Conservation (phyloP, 345 rosid species). For the Acer saccharum region DNA sequence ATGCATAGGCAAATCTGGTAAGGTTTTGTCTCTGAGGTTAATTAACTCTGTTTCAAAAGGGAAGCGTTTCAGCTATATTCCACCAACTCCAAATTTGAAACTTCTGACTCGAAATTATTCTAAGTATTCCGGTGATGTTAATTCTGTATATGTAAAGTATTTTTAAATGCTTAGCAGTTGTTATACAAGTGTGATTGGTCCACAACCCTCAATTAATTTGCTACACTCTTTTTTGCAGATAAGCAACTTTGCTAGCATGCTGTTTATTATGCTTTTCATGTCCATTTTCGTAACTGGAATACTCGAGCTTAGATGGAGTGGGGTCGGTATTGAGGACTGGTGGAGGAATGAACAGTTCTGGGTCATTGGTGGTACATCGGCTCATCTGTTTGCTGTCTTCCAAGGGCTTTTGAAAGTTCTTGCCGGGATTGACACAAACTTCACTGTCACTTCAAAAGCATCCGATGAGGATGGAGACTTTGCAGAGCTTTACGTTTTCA, state of each 20-base stretch:
- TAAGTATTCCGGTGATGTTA: neutral
- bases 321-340: constrained; percentile 95
- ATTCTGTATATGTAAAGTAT: neutral
- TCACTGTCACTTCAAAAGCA: constrained; percentile 96
- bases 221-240: constrained; percentile 54
- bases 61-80: neutral
- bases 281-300: constrained; percentile 90
- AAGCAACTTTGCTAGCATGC: constrained; percentile 96
- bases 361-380: constrained; percentile 99
- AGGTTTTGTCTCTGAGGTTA: neutral
- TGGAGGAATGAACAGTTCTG: constrained; percentile 99
- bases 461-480: constrained; percentile 94
- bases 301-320: constrained; percentile 95
- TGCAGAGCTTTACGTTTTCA: constrained; percentile 93
- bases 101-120: neutral
- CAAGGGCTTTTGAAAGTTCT: constrained; percentile 97
- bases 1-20: neutral
- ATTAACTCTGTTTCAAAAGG: neutral
- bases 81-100: neutral
- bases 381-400: constrained; percentile 98
- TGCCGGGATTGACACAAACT: constrained; percentile 97
- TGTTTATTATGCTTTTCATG: constrained; percentile 93
- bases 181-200: neutral
- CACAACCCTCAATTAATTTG: constrained; percentile 4
- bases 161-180: neutral